Evolutionary conservation across 2,329 filamentous ascomycete species (phyloP).

Genomic region (Aspergillus floridensis): DNA sequence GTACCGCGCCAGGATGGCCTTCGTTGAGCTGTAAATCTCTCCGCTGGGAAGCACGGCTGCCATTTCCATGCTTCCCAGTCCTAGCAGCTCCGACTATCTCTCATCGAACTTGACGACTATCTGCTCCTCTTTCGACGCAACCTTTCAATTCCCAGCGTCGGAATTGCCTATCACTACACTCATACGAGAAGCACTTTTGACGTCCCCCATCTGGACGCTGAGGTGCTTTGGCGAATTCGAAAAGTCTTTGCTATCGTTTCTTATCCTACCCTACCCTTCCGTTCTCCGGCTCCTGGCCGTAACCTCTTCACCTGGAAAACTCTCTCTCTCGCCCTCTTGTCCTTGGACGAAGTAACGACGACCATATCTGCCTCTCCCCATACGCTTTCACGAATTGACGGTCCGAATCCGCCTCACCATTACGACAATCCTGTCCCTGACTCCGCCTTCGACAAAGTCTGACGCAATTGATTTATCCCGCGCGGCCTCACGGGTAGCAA

Average conservation of each 20-base stretch:
- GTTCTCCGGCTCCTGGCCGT: slow-evolving; percentile 12
- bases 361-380: neutral
- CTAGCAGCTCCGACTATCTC: slow-evolving; percentile 75
- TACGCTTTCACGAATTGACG: slow-evolving; percentile 18
- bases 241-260: slow-evolving; percentile 10
- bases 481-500: slow-evolving; percentile 18
- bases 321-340: slow-evolving; percentile 11
- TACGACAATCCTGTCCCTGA: slow-evolving; percentile 6
- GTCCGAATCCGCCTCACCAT: slow-evolving; percentile 9
- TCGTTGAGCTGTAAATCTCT: slow-evolving; percentile 88
- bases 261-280: slow-evolving; percentile 14
- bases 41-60: slow-evolving; percentile 68
- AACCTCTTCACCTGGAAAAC: slow-evolving; percentile 10
- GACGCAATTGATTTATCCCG: slow-evolving; percentile 21
- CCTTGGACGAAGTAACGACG: slow-evolving; percentile 11
- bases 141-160: slow-evolving; percentile 47
- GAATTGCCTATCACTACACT: slow-evolving; percentile 56
- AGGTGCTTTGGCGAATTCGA: slow-evolving; percentile 35
- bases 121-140: slow-evolving; percentile 53
- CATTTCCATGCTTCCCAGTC: slow-evolving; percentile 67
- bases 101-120: slow-evolving; percentile 50
- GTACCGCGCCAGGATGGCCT: slow-evolving; percentile 66
- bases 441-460: slow-evolving; percentile 13
- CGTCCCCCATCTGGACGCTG: slow-evolving; percentile 33
- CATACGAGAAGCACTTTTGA: slow-evolving; percentile 37